Percentiles rank a stretch among this genome's conserved stretches.
These are phyloP conservation scores for Diaporthe citrichinensis DNA, from an alignment of 2,329 filamentous ascomycete genomes.

Conservation along the genomic window DNA sequence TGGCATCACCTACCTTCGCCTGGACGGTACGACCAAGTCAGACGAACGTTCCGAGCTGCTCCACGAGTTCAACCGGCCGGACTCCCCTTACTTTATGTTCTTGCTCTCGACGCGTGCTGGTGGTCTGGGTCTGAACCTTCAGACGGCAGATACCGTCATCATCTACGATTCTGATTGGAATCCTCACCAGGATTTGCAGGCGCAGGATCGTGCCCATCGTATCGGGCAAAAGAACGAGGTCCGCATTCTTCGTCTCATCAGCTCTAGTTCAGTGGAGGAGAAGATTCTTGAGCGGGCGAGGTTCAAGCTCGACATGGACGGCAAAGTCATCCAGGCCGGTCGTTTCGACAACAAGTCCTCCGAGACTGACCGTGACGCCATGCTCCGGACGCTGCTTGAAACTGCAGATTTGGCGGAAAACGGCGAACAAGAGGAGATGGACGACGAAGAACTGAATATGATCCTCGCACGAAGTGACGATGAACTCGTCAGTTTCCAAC, in stretches of 20 bases:
- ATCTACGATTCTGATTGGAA: constrained; percentile 99
- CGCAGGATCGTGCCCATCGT: constrained; percentile 99
- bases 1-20: constrained; percentile 86
- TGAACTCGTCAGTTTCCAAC: constrained; percentile 83
- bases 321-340: constrained; percentile 99
- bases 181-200: constrained; percentile 98
- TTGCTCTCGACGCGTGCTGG: constrained; percentile 97
- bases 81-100: constrained; percentile 97
- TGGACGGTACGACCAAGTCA: constrained; percentile 97
- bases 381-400: constrained; percentile 93
- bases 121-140: constrained; percentile 96
- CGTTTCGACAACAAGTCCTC: constrained; percentile 99
- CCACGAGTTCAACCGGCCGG: constrained; percentile 87
- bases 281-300: constrained; percentile 97
- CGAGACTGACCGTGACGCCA: constrained; percentile 96
- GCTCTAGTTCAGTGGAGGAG: constrained; percentile 96
- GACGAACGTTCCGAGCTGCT: constrained; percentile 95
- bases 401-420: constrained; percentile 78
- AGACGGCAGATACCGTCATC: constrained; percentile 98
- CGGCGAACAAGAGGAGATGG: constrained; percentile 94
- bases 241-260: constrained; percentile 94
- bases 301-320: constrained; percentile 99
- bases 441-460: constrained; percentile 96
- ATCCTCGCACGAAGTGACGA: constrained; percentile 91
- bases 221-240: constrained; percentile 99